phyloP scores from a whole-genome alignment of 2,329 filamentous ascomycete species.

The Fusarium drepaniforme region DNA sequence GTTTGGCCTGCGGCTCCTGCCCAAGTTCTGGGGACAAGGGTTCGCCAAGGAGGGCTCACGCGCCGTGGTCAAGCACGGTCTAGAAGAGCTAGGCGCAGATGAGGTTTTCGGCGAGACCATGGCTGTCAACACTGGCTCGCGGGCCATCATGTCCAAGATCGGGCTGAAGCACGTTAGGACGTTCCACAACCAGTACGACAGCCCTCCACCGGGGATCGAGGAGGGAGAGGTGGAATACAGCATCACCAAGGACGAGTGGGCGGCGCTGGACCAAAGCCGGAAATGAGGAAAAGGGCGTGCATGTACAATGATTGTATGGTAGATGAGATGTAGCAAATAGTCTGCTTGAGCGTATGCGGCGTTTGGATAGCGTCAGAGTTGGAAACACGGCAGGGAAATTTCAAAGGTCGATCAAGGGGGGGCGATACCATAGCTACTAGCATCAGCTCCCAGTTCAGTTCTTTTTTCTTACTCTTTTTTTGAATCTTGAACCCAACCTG shows the following conservation, averaged over 20 bases:
- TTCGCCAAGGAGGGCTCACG: slow-evolving; percentile 48
- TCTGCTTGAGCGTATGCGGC: neutral
- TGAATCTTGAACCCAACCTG: neutral
- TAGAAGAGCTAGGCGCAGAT: slow-evolving; percentile 42
- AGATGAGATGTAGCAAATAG: neutral
- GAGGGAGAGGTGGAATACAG: slow-evolving; percentile 44
- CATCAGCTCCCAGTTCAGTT: neutral
- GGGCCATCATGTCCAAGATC: slow-evolving; percentile 35
- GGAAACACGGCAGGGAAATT: neutral
- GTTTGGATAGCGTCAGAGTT: slow-evolving; percentile 1
- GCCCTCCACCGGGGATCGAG: slow-evolving; percentile 40
- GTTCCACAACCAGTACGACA: slow-evolving; percentile 43
- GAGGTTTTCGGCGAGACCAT: slow-evolving; percentile 47
- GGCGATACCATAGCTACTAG: neutral
- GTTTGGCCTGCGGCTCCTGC: slow-evolving; percentile 45
- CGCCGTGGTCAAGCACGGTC: slow-evolving; percentile 45
- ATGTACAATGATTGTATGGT: neutral
- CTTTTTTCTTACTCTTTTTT: neutral
- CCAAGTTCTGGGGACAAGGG: slow-evolving; percentile 46
- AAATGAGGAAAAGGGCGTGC: slow-evolving; percentile 1
- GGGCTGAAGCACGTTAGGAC: slow-evolving; percentile 38
- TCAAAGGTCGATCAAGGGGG: neutral
- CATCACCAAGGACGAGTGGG: slow-evolving; percentile 39
- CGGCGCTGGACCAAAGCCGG: slow-evolving; percentile 11
- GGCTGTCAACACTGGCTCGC: slow-evolving; percentile 46